Percentiles rank a stretch among this genome's conserved stretches.
Evolutionary conservation across 345 rosid genomes (phyloP).

Genomic region (Linum lewisii): DNA sequence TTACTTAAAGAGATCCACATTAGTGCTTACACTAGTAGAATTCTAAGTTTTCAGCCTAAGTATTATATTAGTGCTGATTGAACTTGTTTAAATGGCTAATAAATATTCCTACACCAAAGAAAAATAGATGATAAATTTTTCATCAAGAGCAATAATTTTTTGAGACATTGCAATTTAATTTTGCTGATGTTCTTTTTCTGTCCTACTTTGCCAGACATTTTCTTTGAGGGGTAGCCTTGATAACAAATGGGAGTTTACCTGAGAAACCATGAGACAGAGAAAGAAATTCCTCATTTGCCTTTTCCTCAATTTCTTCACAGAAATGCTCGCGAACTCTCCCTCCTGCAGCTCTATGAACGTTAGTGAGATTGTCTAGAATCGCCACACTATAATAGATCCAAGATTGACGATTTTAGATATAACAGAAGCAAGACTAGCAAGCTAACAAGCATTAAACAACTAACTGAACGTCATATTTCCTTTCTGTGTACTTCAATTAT

Average conservation of each 20-base stretch:
- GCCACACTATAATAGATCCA: neutral
- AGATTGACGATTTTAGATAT: neutral
- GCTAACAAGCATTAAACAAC: neutral
- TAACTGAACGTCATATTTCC: neutral
- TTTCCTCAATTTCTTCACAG: conserved; percentile 78
- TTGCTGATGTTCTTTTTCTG: no score
- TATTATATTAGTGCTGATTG: no score
- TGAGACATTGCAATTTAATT: no score
- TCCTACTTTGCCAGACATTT: no score
- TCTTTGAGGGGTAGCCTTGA: no score
- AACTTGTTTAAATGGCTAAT: no score
- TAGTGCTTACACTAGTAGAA: no score
- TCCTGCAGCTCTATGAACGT: conserved; percentile 40
- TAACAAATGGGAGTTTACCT: conserved; percentile 36
- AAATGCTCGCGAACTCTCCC: conserved; percentile 71
- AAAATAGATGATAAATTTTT: no score
- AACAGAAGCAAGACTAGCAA: neutral
- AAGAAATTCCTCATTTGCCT: conserved; percentile 89
- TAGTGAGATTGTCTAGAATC: neutral
- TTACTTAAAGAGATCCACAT: no score
- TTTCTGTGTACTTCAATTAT: neutral
- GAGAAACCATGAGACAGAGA: conserved; percentile 90
- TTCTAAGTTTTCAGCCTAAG: no score
- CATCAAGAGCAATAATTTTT: no score
- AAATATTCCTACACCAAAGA: no score